These are phyloP conservation scores for Metarhizium humberi DNA, from an alignment of 2,329 filamentous ascomycete species.

Conservation along the genomic window DNA sequence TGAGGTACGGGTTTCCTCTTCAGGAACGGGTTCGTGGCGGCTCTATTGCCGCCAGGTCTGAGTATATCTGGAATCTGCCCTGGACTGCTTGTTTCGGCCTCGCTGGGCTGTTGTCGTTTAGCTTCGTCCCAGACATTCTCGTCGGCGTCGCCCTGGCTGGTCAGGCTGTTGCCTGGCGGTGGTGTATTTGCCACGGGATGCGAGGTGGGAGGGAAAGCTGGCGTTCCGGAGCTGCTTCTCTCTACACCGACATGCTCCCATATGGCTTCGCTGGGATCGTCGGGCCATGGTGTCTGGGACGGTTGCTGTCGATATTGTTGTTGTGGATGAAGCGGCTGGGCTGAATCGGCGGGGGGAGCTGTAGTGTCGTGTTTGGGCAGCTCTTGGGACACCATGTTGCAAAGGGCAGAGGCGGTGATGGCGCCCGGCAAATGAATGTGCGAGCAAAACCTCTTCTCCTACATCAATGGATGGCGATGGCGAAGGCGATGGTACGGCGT, in stretches of 20 bases:
- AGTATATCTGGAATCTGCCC: slow-evolving; percentile 21
- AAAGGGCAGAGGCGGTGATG: neutral
- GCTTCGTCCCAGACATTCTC: slow-evolving; percentile 23
- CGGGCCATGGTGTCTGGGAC: slow-evolving; percentile 14
- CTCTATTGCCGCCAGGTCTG: slow-evolving; percentile 22
- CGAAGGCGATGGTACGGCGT: neutral
- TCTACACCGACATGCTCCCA: slow-evolving; percentile 12
- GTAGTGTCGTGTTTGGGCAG: neutral
- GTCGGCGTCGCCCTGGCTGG: slow-evolving; percentile 11
- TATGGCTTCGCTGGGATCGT: slow-evolving; percentile 12
- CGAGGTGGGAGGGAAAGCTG: too few species aligned
- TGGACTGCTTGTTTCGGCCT: neutral
- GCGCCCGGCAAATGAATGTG: neutral
- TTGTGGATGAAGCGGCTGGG: neutral
- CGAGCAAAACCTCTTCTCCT: neutral
- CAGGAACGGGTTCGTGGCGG: slow-evolving; percentile 44
- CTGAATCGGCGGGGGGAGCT: neutral
- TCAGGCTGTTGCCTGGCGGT: slow-evolving; percentile 17
- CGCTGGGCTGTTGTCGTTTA: slow-evolving; percentile 9
- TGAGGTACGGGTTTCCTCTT: slow-evolving; percentile 30
- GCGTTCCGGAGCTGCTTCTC: neutral
- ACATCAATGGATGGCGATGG: neutral
- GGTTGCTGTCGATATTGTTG: neutral
- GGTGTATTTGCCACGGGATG: too few species aligned
- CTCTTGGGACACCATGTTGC: slow-evolving; percentile 6